Evolutionary conservation across 805 yeast species (phyloP).

Genomic region (Spathaspora boniae): DNA sequence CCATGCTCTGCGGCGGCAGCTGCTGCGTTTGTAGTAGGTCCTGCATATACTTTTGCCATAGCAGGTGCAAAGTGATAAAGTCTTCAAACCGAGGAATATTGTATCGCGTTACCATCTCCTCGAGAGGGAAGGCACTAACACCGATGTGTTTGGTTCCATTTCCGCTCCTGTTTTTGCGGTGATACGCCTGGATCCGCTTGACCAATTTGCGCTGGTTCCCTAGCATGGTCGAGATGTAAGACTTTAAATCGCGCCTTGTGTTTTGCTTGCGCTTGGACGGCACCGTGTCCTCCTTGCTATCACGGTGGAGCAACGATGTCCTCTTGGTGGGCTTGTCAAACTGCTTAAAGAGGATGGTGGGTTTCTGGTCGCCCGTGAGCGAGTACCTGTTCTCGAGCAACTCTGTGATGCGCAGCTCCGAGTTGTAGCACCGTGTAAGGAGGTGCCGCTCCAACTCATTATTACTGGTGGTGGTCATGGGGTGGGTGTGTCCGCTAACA

Average conservation of each 20-base stretch:
- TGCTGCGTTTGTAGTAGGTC: too few relatives aligned
- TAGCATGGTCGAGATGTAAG: constrained; percentile 35
- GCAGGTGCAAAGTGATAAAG: constrained; percentile 50
- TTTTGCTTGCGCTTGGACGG: constrained; percentile 19
- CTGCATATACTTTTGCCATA: constrained; percentile 72
- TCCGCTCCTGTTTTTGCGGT: too few relatives aligned
- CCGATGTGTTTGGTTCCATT: constrained; percentile 16
- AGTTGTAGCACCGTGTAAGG: constrained; percentile 42
- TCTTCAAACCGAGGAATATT: constrained; percentile 43
- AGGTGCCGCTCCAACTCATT: constrained; percentile 45
- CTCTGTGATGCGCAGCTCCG: constrained; percentile 33
- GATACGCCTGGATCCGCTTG: constrained; percentile 34
- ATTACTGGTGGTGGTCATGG: constrained; percentile 6
- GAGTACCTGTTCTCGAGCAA: constrained; percentile 46
- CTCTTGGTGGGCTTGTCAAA: constrained; percentile 23
- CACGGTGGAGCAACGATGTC: constrained; percentile 18
- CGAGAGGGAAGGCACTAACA: constrained; percentile 15
- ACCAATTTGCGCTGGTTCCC: constrained; percentile 36
- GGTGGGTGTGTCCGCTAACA: background rate
- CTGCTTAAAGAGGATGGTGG: constrained; percentile 38
- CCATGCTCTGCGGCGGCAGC: too few relatives aligned
- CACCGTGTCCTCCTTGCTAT: background rate
- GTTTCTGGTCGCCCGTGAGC: constrained; percentile 43
- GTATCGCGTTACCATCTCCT: constrained; percentile 20
- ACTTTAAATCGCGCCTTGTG: constrained; percentile 41